These are phyloP conservation scores for Tetrapisispora fleetii DNA, from an alignment of 805 yeast genomes.

Conservation along the genomic window DNA sequence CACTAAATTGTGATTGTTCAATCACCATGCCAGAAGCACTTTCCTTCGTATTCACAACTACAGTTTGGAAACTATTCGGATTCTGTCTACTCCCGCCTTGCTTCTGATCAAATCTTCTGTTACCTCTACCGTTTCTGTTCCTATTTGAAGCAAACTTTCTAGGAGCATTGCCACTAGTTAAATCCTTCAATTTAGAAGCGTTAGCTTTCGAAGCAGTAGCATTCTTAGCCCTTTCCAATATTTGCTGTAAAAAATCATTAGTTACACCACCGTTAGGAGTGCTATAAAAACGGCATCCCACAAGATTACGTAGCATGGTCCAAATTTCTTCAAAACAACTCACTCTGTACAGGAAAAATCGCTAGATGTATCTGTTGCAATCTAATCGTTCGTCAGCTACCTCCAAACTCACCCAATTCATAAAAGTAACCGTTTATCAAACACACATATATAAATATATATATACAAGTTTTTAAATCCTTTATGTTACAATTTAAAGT, in stretches of 20 bases:
- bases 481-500: no score
- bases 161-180: slow-evolving; percentile 1
- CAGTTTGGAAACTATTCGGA: background rate
- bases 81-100: background rate
- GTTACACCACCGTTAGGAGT: slow-evolving; percentile 14
- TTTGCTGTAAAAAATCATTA: slow-evolving; percentile 24
- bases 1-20: background rate
- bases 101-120: background rate
- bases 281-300: slow-evolving; percentile 12
- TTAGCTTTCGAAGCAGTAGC: slow-evolving; percentile 14
- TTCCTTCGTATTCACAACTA: background rate
- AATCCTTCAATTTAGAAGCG: background rate
- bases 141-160: background rate
- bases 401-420: no score
- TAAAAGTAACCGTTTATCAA: no score
- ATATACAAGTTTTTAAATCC: no score
- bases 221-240: slow-evolving; percentile 25
- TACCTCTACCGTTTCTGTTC: background rate
- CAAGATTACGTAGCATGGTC: background rate
- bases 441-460: no score
- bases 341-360: no score
- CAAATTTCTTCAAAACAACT: no score
- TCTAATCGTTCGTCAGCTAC: no score
- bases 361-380: no score
- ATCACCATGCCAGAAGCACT: background rate